These are phyloP conservation scores for Phytophthora tentaculata DNA, from an alignment of 352 stramenopile species.

Conservation along the genomic window DNA sequence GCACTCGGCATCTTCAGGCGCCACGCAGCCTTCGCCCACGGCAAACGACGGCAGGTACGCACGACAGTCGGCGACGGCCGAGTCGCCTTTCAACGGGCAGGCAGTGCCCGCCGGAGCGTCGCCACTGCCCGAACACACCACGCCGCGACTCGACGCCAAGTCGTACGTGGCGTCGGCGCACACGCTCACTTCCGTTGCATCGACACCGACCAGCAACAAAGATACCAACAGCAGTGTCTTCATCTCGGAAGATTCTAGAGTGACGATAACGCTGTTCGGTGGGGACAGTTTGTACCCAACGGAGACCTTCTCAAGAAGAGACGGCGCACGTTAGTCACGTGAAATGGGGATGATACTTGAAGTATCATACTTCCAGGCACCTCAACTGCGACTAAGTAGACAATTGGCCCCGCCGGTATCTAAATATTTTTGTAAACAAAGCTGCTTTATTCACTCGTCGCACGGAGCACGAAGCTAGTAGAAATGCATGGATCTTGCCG, in stretches of 20 bases:
- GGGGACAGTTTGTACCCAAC: neutral
- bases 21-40: conserved; percentile 27
- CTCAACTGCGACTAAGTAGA: neutral
- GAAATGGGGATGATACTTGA: neutral
- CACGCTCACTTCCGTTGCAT: conserved; percentile 50
- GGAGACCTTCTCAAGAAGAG: neutral
- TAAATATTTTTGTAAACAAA: too few species aligned
- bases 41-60: conserved; percentile 46
- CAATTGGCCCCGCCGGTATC: neutral
- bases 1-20: conserved; percentile 40
- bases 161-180: conserved; percentile 67
- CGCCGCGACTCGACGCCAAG: conserved; percentile 36
- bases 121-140: conserved; percentile 47
- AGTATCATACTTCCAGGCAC: too few species aligned
- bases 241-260: conserved; percentile 24
- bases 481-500: too few species aligned
- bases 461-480: too few species aligned
- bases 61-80: conserved; percentile 45
- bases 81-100: conserved; percentile 56
- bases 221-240: neutral
- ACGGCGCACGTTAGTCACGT: neutral
- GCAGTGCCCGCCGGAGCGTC: conserved; percentile 30
- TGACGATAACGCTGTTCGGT: conserved; percentile 1
- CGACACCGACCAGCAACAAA: neutral
- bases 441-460: neutral